Conservation (phyloP, 1,284 basidiomycete genomes). For the Apiotrichum gracile region DNA sequence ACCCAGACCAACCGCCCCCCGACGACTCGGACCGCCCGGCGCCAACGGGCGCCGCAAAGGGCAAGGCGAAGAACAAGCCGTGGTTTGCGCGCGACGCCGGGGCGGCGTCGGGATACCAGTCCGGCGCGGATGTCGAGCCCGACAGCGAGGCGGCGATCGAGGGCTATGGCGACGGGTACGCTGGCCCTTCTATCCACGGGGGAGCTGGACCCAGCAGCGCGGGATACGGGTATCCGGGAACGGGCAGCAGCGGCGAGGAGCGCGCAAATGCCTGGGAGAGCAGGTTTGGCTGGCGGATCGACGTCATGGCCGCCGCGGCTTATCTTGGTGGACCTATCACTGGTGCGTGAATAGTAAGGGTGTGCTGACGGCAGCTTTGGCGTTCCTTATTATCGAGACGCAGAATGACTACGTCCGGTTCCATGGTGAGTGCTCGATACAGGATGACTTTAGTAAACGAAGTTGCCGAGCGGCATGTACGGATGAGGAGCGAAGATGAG, state of each 20-base stretch:
- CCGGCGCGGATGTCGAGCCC: conserved; percentile 52
- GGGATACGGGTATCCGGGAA: not conserved
- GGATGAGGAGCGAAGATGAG: too few relatives aligned
- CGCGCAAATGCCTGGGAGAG: conserved; percentile 66
- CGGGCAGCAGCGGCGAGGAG: conserved; percentile 46
- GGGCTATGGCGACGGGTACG: conserved; percentile 38
- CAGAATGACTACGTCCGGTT: conserved; percentile 74
- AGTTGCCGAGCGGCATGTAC: too few relatives aligned
- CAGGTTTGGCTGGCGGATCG: conserved; percentile 62
- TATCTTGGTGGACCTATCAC: conserved; percentile 69
- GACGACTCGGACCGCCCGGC: conserved; percentile 36
- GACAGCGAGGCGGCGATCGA: conserved; percentile 38
- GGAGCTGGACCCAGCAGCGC: conserved; percentile 30
- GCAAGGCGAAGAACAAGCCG: conserved; percentile 47
- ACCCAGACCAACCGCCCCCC: conserved; percentile 44
- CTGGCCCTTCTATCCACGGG: not conserved
- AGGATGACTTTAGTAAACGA: not conserved
- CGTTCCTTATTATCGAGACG: conserved; percentile 67
- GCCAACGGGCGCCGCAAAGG: conserved; percentile 1
- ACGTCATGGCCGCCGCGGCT: conserved; percentile 61
- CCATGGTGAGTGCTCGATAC: conserved; percentile 55
- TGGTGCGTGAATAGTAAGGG: conserved; percentile 50
- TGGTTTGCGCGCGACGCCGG: conserved; percentile 54
- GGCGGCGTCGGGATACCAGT: conserved; percentile 53
- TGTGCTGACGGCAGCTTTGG: conserved; percentile 52